Conservation (phyloP, 148 eudicot species). For the Salicornia ramosissima region DNA sequence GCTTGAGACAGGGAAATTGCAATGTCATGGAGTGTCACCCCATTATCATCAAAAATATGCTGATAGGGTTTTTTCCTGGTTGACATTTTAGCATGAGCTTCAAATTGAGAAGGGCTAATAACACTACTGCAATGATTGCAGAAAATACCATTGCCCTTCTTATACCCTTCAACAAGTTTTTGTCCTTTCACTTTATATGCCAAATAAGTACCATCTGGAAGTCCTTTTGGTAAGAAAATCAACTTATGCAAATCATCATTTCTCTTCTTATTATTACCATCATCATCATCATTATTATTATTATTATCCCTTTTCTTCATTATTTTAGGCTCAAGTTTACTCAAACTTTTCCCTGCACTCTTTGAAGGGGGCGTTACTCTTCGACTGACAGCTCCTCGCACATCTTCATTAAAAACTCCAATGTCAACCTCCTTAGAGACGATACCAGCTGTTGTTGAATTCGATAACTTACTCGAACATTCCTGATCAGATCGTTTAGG, state of each 20-base stretch:
- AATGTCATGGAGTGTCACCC: slow-evolving; percentile 76
- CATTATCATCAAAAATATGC: slow-evolving; percentile 59
- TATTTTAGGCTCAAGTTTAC: slow-evolving; percentile 19
- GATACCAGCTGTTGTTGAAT: background rate
- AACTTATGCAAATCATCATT: slow-evolving; percentile 66
- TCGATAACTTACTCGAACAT: background rate
- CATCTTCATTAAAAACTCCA: background rate
- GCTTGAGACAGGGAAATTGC: slow-evolving; percentile 69
- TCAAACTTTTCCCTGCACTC: slow-evolving; percentile 4
- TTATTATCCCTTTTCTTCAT: slow-evolving; percentile 34
- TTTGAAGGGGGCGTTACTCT: background rate
- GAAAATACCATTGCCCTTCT: slow-evolving; percentile 79
- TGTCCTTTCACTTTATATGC: slow-evolving; percentile 82
- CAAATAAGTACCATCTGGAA: slow-evolving; percentile 79
- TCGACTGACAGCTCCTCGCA: background rate
- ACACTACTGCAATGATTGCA: slow-evolving; percentile 69
- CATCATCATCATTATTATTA: slow-evolving; percentile 53
- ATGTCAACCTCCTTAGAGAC: background rate
- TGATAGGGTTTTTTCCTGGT: slow-evolving; percentile 89
- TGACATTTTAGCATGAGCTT: slow-evolving; percentile 95
- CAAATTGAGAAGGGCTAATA: slow-evolving; percentile 95
- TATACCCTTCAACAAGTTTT: slow-evolving; percentile 67
- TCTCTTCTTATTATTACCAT: slow-evolving; percentile 59
- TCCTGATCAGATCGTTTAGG: background rate
- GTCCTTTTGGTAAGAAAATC: slow-evolving; percentile 85